These are phyloP conservation scores for Ochromonas danica DNA, from an alignment of 108 stramenopile genomes.

Conservation along the genomic window DNA sequence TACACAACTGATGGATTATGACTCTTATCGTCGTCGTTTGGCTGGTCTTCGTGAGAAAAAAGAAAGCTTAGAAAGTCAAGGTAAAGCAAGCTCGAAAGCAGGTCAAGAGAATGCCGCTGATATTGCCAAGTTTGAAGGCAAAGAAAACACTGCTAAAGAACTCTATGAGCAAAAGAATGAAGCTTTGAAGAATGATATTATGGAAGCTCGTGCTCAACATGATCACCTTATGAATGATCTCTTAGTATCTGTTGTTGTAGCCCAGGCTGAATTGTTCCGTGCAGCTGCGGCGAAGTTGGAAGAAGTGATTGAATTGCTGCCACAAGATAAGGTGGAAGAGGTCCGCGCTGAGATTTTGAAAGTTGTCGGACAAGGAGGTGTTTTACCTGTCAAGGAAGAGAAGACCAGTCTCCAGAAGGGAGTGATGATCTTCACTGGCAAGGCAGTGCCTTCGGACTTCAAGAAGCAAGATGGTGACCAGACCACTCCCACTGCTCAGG, in stretches of 20 bases:
- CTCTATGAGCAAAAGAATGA: neutral
- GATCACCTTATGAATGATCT: slow-evolving; percentile 9
- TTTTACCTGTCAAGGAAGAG: neutral
- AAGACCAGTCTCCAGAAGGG: neutral
- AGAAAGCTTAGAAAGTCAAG: neutral
- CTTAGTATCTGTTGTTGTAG: neutral
- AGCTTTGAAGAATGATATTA: neutral
- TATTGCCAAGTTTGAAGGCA: slow-evolving; percentile 3
- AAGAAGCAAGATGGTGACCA: neutral
- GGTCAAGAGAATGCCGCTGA: neutral
- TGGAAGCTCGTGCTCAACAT: neutral
- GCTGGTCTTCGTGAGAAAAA: neutral
- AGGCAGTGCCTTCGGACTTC: slow-evolving; percentile 3
- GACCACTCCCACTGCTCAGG: neutral
- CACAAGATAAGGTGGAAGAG: neutral
- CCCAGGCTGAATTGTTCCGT: neutral
- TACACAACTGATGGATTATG: slow-evolving; percentile 7
- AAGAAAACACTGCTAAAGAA: slow-evolving; percentile 1
- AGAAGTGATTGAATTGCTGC: neutral
- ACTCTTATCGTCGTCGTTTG: neutral
- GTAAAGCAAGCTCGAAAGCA: no score
- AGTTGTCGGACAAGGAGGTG: neutral
- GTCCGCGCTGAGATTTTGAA: no score
- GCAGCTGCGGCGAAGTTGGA: neutral
- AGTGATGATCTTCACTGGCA: neutral